Evolutionary conservation across 345 rosid species (phyloP), one percentile per base, ranked within the genome.

Genomic region (Erysimum cheiranthoides): DNA sequence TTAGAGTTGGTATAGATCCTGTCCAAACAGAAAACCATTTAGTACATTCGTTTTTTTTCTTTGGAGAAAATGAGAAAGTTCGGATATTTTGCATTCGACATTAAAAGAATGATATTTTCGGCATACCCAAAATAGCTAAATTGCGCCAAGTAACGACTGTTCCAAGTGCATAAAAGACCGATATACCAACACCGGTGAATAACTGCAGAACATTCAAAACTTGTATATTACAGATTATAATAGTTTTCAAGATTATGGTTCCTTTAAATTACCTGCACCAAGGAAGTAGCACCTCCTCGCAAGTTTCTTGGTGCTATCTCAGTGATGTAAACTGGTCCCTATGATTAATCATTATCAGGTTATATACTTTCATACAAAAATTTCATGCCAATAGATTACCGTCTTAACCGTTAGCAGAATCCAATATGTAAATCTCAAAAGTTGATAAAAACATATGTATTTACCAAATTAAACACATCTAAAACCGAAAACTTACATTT

Each of bases 401-500:
- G 25, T 21, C 1, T 21, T 21, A 21, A 21, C 25, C 25, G 25
- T 21, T 21, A 21, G 25, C 25, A 21, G 25, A 45, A 25, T 21
- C n/a, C 30, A 2, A 10, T 51, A 5, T 16, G 8, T 21, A 16
- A 45, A 30, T 66, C 18, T 32, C 28, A 17, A 42, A 42, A 13
- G 46, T 42, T 12, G 6, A 34, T 34, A 5, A 13, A 5, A 12
- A n/a, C 12, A 2, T 49, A 13, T 67, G 13, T 21, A 14, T 68
- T 21, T 10, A 86, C 81, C 95, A 87, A 77, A 38, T 50, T 30
- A 21, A 53, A 34, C 51, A 30, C 51, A 63, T 32, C 10, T 70
- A 61, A 66, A 1, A 13, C 8, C 28, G 30, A 27, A 40, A 27
- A 18, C 1, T 9, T 10, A 40, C 28, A 42, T n/a, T n/a, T 45